Evolutionary conservation across 768 basidiomycete species (phyloP).

Genomic region (Strobilomyces confusus): DNA sequence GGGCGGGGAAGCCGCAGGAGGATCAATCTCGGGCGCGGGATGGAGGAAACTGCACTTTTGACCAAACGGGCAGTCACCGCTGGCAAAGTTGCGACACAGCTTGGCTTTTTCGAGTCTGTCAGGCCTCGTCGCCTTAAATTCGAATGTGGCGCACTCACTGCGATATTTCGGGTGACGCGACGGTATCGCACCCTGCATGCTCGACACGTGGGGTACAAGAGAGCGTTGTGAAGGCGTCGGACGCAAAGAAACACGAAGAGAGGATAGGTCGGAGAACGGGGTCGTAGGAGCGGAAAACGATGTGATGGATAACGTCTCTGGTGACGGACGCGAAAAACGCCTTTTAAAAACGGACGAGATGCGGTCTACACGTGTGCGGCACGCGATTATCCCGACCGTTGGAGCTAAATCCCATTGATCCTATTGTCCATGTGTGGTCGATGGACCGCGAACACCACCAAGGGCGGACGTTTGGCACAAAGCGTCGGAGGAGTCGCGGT

Average conservation of each 20-base stretch:
- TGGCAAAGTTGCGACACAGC: constrained; percentile 35
- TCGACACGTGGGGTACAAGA: neutral
- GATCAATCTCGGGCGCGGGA: constrained; percentile 13
- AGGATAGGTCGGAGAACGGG: neutral
- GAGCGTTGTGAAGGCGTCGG: neutral
- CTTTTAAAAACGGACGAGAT: constrained; percentile 31
- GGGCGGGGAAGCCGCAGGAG: constrained; percentile 15
- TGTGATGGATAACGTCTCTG: constrained; percentile 18
- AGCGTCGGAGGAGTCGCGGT: constrained; percentile 9
- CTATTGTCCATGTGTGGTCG: constrained; percentile 15
- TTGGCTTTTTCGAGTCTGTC: constrained; percentile 28
- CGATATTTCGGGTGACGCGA: constrained; percentile 27
- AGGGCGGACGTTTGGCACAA: constrained; percentile 3
- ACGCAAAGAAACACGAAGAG: neutral
- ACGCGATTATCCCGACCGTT: constrained; percentile 29
- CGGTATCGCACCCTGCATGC: constrained; percentile 6
- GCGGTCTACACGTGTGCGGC: constrained; percentile 29
- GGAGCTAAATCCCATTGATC: neutral
- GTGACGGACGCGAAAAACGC: constrained; percentile 18
- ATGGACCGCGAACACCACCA: neutral
- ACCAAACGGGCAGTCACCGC: constrained; percentile 37
- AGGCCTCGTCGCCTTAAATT: neutral
- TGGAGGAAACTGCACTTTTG: constrained; percentile 38
- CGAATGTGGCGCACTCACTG: constrained; percentile 22
- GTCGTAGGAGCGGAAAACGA: constrained; percentile 5